Conservation (phyloP, 2,329 filamentous ascomycete genomes). For the Beauveria sp. region DNA sequence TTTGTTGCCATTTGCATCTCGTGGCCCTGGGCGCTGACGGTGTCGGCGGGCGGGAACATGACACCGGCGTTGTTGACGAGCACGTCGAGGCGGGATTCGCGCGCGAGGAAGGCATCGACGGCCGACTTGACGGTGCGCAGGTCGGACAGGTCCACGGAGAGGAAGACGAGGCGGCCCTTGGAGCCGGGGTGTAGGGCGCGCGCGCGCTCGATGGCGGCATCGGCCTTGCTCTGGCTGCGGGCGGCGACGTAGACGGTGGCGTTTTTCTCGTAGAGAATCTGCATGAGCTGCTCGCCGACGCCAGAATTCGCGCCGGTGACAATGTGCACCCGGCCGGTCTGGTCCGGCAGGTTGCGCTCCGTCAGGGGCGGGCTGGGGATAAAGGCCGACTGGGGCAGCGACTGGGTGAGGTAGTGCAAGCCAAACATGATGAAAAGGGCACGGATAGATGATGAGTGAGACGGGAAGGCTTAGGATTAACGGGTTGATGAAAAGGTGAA, state of each 20-base stretch:
- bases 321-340: constrained; percentile 33
- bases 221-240: constrained; percentile 33
- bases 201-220: constrained; percentile 32
- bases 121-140: constrained; percentile 21
- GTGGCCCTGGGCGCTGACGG: constrained; percentile 26
- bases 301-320: constrained; percentile 30
- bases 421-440: neutral
- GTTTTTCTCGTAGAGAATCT: constrained; percentile 42
- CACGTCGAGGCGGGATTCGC: constrained; percentile 23
- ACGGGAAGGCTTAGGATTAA: too few relatives aligned
- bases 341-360: constrained; percentile 9
- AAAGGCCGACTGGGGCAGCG: constrained; percentile 4
- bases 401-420: constrained; percentile 10
- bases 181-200: constrained; percentile 22
- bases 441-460: neutral
- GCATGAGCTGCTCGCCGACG: constrained; percentile 42
- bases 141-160: constrained; percentile 32
- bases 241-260: constrained; percentile 44
- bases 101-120: constrained; percentile 16
- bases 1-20: constrained; percentile 32
- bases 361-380: constrained; percentile 7
- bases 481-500: too few relatives aligned
- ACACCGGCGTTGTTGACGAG: constrained; percentile 32
- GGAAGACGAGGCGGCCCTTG: constrained; percentile 28
- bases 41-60: constrained; percentile 27